Conservation (phyloP, 2,329 filamentous ascomycete genomes). For the Penicillium glabrum region DNA sequence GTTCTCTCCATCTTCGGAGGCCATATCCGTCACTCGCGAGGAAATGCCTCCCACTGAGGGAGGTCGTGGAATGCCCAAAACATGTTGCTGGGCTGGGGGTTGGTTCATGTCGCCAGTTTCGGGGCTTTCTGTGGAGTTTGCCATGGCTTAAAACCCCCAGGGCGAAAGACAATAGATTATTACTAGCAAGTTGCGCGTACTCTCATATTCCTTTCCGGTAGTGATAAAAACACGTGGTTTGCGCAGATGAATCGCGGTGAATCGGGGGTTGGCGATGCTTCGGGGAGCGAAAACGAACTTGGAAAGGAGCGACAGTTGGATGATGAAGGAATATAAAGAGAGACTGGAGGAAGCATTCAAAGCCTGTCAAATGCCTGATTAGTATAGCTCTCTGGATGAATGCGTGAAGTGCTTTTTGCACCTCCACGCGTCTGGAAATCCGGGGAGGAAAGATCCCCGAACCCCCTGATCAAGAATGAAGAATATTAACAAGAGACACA, state of each 20-base stretch:
- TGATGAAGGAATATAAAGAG: background rate
- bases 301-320: background rate
- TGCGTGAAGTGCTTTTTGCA: background rate
- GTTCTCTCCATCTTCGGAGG: conserved; percentile 53
- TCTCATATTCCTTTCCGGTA: conserved; percentile 19
- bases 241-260: background rate
- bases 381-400: background rate
- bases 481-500: background rate
- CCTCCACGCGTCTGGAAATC: background rate
- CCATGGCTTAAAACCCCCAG: conserved; percentile 19
- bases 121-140: conserved; percentile 24
- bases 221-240: background rate
- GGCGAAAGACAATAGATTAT: conserved; percentile 1
- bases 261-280: background rate
- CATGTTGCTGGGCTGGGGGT: conserved; percentile 39
- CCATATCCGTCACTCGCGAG: conserved; percentile 67
- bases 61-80: conserved; percentile 54
- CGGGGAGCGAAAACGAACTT: background rate
- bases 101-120: conserved; percentile 43
- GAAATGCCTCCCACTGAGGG: conserved; percentile 56
- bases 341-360: background rate
- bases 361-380: background rate
- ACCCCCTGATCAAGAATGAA: background rate
- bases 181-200: conserved; percentile 11
- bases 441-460: conserved; percentile 11